Evolutionary conservation across 768 basidiomycete species (phyloP).

Genomic region (Pleurotus ostreatus): DNA sequence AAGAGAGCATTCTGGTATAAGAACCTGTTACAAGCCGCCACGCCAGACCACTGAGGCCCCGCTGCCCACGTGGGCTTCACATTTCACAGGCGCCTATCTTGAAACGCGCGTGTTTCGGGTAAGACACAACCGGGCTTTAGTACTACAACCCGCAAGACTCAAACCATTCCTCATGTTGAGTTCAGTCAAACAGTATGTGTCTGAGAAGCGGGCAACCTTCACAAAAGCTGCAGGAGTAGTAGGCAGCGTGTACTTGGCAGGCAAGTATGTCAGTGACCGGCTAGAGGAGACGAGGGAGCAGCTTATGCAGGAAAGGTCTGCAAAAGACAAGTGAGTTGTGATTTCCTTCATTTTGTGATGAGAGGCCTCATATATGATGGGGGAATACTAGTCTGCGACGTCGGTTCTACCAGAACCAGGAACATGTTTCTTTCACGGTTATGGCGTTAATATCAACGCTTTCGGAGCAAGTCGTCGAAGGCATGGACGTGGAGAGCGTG

Average conservation of each 20-base stretch:
- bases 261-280: slow-evolving; percentile 55
- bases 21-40: no score
- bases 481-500: slow-evolving; percentile 62
- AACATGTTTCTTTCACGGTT: slow-evolving; percentile 72
- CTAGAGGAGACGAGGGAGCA: slow-evolving; percentile 64
- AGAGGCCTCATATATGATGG: neutral
- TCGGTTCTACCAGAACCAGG: slow-evolving; percentile 73
- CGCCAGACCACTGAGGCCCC: no score
- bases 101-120: no score
- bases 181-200: slow-evolving; percentile 41
- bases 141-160: no score
- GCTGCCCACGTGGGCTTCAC: no score
- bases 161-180: slow-evolving; percentile 32
- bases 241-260: slow-evolving; percentile 62
- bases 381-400: slow-evolving; percentile 52
- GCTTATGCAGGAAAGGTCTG: slow-evolving; percentile 55
- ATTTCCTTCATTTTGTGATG: slow-evolving; percentile 1
- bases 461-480: slow-evolving; percentile 45
- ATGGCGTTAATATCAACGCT: slow-evolving; percentile 52
- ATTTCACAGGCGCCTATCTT: no score
- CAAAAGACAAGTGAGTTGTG: slow-evolving; percentile 62
- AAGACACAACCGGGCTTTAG: no score
- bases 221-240: slow-evolving; percentile 44
- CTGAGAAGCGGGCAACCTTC: slow-evolving; percentile 43
- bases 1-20: no score